These are phyloP conservation scores for Saturnispora mendoncae DNA, from an alignment of 805 yeast species.

Conservation along the genomic window DNA sequence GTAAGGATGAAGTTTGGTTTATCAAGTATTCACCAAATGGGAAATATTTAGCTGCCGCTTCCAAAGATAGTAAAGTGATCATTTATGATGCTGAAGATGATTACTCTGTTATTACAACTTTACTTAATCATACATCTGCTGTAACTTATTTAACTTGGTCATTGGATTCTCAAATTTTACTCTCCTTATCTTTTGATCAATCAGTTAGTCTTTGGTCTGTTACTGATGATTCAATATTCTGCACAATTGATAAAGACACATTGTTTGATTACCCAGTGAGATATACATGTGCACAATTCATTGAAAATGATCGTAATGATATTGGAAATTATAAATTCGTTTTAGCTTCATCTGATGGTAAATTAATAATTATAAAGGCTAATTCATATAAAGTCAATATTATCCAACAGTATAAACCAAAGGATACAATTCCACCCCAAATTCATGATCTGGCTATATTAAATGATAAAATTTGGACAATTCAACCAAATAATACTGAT, in stretches of 20 bases:
- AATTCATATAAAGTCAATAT: conserved; percentile 2
- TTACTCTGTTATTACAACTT: conserved; percentile 30
- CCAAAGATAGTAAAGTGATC: conserved; percentile 54
- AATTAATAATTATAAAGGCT: conserved; percentile 9
- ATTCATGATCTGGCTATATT: conserved; percentile 14
- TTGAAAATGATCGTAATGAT: conserved; percentile 9
- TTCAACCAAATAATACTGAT: conserved; percentile 11
- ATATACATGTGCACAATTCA: conserved; percentile 12
- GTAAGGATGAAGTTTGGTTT: conserved; percentile 77
- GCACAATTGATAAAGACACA: conserved; percentile 5
- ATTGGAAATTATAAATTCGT: conserved; percentile 7
- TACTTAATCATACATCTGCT: conserved; percentile 42
- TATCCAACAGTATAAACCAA: conserved; percentile 6
- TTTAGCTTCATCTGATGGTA: conserved; percentile 15
- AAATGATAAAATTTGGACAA: conserved; percentile 12
- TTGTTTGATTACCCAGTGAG: conserved; percentile 10
- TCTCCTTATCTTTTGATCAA: conserved; percentile 68
- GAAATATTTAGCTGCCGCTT: conserved; percentile 63
- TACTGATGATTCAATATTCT: conserved; percentile 1
- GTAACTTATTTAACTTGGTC: conserved; percentile 70
- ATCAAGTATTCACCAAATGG: conserved; percentile 74
- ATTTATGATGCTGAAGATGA: conserved; percentile 55
- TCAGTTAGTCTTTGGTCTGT: conserved; percentile 41
- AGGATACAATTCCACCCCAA: conserved; percentile 11
- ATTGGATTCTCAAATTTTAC: conserved; percentile 53